These are phyloP conservation scores for Komagataella kurtzmanii DNA, from an alignment of 805 yeast genomes.

Conservation along the genomic window DNA sequence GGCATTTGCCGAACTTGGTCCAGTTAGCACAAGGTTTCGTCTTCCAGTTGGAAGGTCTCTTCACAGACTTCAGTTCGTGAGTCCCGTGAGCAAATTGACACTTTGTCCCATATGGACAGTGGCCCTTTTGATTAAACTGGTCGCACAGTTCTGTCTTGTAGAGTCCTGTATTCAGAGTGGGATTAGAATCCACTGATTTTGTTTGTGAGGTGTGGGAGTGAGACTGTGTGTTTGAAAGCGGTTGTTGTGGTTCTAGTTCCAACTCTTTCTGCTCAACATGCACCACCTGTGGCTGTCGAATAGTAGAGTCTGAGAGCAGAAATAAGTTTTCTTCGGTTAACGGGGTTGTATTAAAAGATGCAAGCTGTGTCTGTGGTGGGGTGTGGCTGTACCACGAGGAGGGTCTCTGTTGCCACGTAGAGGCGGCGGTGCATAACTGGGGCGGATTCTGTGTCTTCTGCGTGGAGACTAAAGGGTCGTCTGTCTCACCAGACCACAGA, in stretches of 20 bases:
- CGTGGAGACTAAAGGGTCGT: background rate
- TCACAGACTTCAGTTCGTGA: conserved; percentile 57
- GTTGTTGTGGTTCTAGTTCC: conserved; percentile 3
- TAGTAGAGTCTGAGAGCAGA: conserved; percentile 9
- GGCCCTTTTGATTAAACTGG: conserved; percentile 54
- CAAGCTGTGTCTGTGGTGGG: background rate
- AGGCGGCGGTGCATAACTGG: background rate
- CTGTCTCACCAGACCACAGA: conserved; percentile 9
- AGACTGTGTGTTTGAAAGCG: conserved; percentile 1
- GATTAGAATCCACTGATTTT: background rate
- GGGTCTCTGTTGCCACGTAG: background rate
- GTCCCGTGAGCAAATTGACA: conserved; percentile 94
- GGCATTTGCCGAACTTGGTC: conserved; percentile 68
- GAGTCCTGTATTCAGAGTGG: conserved; percentile 31
- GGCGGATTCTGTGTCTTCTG: background rate
- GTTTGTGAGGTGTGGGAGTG: conserved; percentile 1
- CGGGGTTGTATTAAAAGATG: conserved; percentile 4
- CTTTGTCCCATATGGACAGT: conserved; percentile 80
- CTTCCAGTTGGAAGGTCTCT: conserved; percentile 74
- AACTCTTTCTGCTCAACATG: conserved; percentile 4
- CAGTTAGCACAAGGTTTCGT: conserved; percentile 88
- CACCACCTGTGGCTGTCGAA: background rate
- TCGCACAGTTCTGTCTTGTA: conserved; percentile 89
- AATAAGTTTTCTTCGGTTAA: conserved; percentile 26
- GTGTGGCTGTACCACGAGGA: conserved; percentile 1